Evolutionary conservation across 352 stramenopile species (phyloP).

Genomic region (Globisporangium lucens): DNA sequence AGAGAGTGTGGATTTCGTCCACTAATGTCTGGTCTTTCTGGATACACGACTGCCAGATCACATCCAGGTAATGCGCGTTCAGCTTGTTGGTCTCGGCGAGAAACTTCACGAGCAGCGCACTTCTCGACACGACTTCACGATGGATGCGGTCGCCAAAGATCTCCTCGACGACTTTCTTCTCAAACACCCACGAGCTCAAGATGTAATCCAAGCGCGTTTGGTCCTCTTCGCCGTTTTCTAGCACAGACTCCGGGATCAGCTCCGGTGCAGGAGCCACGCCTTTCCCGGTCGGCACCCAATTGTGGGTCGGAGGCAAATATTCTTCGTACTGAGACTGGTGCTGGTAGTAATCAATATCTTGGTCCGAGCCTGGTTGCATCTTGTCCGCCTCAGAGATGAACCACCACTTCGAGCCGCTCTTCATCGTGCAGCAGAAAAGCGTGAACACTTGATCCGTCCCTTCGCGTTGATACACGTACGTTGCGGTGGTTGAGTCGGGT

Average conservation of each 20-base stretch:
- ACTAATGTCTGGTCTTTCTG: constrained; percentile 84
- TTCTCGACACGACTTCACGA: constrained; percentile 83
- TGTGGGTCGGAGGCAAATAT: constrained; percentile 81
- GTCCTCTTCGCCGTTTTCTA: constrained; percentile 52
- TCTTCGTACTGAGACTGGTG: constrained; percentile 95
- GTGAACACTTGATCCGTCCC: constrained; percentile 87
- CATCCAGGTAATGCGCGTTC: constrained; percentile 54
- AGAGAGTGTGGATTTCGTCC: constrained; percentile 78
- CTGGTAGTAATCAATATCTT: constrained; percentile 99
- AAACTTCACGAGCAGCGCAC: constrained; percentile 80
- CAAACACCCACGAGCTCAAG: constrained; percentile 64
- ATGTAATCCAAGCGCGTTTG: constrained; percentile 64
- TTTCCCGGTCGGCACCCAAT: constrained; percentile 88
- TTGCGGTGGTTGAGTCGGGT: constrained; percentile 51
- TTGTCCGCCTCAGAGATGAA: constrained; percentile 98
- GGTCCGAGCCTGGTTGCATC: constrained; percentile 95
- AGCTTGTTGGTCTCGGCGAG: constrained; percentile 79
- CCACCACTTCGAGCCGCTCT: constrained; percentile 98
- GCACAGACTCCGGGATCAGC: constrained; percentile 59
- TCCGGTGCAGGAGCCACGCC: constrained; percentile 69
- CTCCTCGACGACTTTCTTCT: constrained; percentile 77
- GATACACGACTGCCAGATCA: constrained; percentile 78
- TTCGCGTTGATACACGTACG: constrained; percentile 70
- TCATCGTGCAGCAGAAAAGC: constrained; percentile 97
- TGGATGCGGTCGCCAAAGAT: constrained; percentile 90